Evolutionary conservation across 2,329 filamentous ascomycete genomes (phyloP), one percentile per base, ranked within the genome.

Genomic region (Aspergillus viridinutans): DNA sequence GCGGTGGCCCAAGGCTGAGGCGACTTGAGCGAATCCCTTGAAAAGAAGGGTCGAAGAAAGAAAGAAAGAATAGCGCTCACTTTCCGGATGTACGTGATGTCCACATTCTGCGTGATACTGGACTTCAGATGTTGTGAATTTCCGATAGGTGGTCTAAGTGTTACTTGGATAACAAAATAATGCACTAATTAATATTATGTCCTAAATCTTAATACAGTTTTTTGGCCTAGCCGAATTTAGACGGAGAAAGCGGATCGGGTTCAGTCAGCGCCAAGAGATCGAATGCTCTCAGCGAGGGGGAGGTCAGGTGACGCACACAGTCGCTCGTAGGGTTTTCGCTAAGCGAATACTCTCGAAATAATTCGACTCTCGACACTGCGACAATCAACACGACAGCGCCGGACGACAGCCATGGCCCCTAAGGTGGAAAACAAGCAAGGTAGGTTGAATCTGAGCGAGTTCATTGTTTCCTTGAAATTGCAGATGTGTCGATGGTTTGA

Each of bases 401-500:
- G 67, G 71, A 74, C 72, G 74, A 76, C 72, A 77, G 74, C 74
- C 69, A 78, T 78, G 76, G 76, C 75, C 68, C 76, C 76, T 67
- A 76, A 75, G 67, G 66, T 64, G 61, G 74, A 76, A 60, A 77
- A 69, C 69, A 79, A 79, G 74, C 76, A 77, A 76, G 75, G 77
- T 80, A 72, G 64, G 72, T 63, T 57, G 45, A 53, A 58, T 56
- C 53, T 56, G 43, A 58, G 53, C 57, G 63, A 52, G 56, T 52
- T 53, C 45, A 51, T 60, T 56, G 50, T 61, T 49, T 10, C 69
- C 63, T 57, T 74, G 76, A 81, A 85, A 40, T 51, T 59, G 32
- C 43, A 53, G 28, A 55, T 53, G 52, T 58, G 54, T 58, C 53
- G 47, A 38, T 49, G 43, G 52, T 57, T 50, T 45, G 58, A 64